Percentiles rank a stretch among this genome's conserved stretches.
These are phyloP conservation scores for Calonectria hongkongensis DNA, from an alignment of 2,329 filamentous ascomycete species.

Conservation along the genomic window DNA sequence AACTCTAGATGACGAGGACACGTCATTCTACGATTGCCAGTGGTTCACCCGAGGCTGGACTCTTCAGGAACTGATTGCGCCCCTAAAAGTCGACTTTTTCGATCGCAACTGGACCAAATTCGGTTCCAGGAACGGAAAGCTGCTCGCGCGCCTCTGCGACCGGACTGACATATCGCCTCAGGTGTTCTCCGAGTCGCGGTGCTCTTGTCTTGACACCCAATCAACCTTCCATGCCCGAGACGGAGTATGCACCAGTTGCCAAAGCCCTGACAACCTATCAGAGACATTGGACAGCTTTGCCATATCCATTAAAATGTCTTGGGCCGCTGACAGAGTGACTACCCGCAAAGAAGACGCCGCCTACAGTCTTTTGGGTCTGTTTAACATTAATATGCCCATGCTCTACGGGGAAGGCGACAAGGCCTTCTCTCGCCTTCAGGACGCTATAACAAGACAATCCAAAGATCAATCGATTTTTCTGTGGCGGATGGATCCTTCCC, in stretches of 20 bases:
- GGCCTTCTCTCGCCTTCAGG: slow-evolving; percentile 50
- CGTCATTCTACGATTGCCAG: slow-evolving; percentile 44
- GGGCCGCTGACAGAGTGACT: slow-evolving; percentile 53
- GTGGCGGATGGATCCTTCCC: slow-evolving; percentile 36
- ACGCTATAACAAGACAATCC: slow-evolving; percentile 50
- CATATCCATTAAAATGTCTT: slow-evolving; percentile 54
- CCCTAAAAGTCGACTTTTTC: slow-evolving; percentile 54
- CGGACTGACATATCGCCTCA: slow-evolving; percentile 46
- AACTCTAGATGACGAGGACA: slow-evolving; percentile 4
- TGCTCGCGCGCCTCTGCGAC: slow-evolving; percentile 45
- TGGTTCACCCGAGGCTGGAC: slow-evolving; percentile 55
- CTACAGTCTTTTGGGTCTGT: slow-evolving; percentile 57
- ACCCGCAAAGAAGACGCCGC: slow-evolving; percentile 56
- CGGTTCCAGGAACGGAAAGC: slow-evolving; percentile 48
- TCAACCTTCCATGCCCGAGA: slow-evolving; percentile 36
- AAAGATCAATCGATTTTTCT: slow-evolving; percentile 52
- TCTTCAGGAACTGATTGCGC: slow-evolving; percentile 58
- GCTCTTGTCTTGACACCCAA: slow-evolving; percentile 33
- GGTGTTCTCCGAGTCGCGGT: slow-evolving; percentile 48
- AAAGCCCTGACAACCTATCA: slow-evolving; percentile 41
- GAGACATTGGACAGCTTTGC: slow-evolving; percentile 49
- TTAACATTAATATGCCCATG: slow-evolving; percentile 56
- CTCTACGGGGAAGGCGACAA: slow-evolving; percentile 56
- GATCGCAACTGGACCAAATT: slow-evolving; percentile 53
- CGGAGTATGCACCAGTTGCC: slow-evolving; percentile 44